Base-by-base conservation (phyloP, 805 yeast genomes). In the Schizosaccharomyces japonicus region DNA sequence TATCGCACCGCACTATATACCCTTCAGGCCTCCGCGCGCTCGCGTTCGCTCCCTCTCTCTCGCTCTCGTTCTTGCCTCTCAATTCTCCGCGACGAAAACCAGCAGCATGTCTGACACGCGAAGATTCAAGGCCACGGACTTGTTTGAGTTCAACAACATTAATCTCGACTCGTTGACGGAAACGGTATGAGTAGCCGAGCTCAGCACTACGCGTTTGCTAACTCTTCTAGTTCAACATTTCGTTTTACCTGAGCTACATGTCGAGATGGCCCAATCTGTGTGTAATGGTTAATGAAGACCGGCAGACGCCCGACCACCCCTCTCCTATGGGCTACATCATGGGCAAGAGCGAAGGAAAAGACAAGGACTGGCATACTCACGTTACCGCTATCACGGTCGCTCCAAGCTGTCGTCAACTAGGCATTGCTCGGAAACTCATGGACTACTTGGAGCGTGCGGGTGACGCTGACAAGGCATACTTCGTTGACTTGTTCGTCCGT, bases 311-410 rank as follows among this genome's bases (percentile, higher is more conserved):
- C 63, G 1, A 56, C 54, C 33, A 50, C 57, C 3, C 49, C 52
- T 32, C 57, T 58, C 6, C 76, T 71, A 52, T 45, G 27, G 47
- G 56, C 65, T 11, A 61, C 66, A 53, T 90, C 93, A 75, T 90
- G 75, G 96, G 92, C n/a, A 90, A 90, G 60, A 77, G 93, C 1
- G 98, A 90, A 60, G 98, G 98, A 0, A 66, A 66, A 32, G 73
- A 70, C 4, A 73, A 69, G 44, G 90, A 84, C 50, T 87, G 95
- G 94, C 99, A 90, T 58, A 74, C 94, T 1, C 99, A 90, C 60
- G 84, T 90, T 46, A 83, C 96, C 0, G 96, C 98, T 0, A 94
- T 90, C 3, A 84, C 96, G 0, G 79, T 90, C 1, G 78, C 79
- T 50, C 77, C 81, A 10, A 76, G 74, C 47, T 87, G 78, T 60